phyloP scores from a whole-genome alignment of 106 monocot genomes.

The Ottelia alismoides region DNA sequence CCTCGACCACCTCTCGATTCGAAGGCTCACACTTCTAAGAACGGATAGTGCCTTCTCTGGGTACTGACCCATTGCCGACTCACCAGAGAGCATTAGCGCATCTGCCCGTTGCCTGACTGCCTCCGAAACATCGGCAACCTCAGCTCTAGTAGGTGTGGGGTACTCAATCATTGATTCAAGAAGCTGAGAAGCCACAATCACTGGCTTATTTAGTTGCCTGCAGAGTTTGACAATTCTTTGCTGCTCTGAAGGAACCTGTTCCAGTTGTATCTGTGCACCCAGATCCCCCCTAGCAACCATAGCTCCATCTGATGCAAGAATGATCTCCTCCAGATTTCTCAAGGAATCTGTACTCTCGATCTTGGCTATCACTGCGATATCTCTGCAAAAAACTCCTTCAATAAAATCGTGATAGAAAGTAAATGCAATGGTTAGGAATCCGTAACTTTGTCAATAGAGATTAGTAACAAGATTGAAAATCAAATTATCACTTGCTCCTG shows the following conservation, averaged over 20 bases:
- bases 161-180: conserved; percentile 99
- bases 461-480: too few species aligned
- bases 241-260: conserved; percentile 85
- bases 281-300: conserved; percentile 99
- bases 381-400: too few species aligned
- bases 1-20: conserved; percentile 97
- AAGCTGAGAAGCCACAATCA: conserved; percentile 93
- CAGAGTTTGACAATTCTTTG: conserved; percentile 72
- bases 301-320: conserved; percentile 87
- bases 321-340: conserved; percentile 85
- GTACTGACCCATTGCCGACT: conserved; percentile 95
- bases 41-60: conserved; percentile 92
- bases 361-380: conserved; percentile 88
- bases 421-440: too few species aligned
- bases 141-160: conserved; percentile 95
- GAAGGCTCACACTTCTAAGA: conserved; percentile 74
- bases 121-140: conserved; percentile 98
- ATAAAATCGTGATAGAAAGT: too few species aligned
- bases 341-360: conserved; percentile 90
- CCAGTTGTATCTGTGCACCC: conserved; percentile 93
- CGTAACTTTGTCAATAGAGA: too few species aligned
- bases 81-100: conserved; percentile 97
- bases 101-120: conserved; percentile 91
- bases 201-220: conserved; percentile 93
- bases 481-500: too few species aligned